Evolutionary conservation across 495 filamentous ascomycete genomes (phyloP), one percentile per base, ranked within the genome.

Genomic region (Clohesyomyces aquaticus): DNA sequence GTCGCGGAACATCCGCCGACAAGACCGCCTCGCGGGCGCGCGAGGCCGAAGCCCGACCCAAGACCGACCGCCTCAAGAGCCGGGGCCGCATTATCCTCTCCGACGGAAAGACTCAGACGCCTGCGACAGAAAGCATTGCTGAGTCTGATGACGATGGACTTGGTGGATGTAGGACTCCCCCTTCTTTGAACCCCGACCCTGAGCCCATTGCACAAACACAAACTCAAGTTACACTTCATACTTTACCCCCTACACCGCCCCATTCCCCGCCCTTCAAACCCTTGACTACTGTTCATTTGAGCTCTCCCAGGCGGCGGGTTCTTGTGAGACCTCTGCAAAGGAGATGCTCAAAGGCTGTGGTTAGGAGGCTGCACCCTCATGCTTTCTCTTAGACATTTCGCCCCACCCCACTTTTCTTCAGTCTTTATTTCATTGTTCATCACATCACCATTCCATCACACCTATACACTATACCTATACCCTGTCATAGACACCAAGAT

Each of bases 141-240:
- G 86, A 88, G 66, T 85, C 88, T 56, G 91, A 95, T 70, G 90
- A 93, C 75, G 92, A 96, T 74, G 91, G 91, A 48, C 80, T 96
- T 74, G 92, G 92, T 50, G 92, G 92, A 68, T 96, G 91, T 96
- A 83, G 87, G 91, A 61, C 55, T 38, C 63, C 64, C 68, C 68
- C 64, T 62, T 64, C 67, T 14, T 59, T 58, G 29, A 41, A 19
- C 85, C 29, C 59, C 11, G 47, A 59, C 32, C 32, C 6, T 47
- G 28, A 25, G 26, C n/a, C n/a, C n/a, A 42, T 63, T 12, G 42
- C 59, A 14, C 32, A 56, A 29, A 49, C n/a, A n/a, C n/a, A n/a
- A n/a, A n/a, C n/a, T n/a, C n/a, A n/a, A n/a, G n/a, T 59, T 57
- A 54, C 52, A 16, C 26, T 51, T 11, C 35, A 42, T 38, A 35